phyloP scores from a whole-genome alignment of 805 yeast species.

The Zygoascus biomembranicola region DNA sequence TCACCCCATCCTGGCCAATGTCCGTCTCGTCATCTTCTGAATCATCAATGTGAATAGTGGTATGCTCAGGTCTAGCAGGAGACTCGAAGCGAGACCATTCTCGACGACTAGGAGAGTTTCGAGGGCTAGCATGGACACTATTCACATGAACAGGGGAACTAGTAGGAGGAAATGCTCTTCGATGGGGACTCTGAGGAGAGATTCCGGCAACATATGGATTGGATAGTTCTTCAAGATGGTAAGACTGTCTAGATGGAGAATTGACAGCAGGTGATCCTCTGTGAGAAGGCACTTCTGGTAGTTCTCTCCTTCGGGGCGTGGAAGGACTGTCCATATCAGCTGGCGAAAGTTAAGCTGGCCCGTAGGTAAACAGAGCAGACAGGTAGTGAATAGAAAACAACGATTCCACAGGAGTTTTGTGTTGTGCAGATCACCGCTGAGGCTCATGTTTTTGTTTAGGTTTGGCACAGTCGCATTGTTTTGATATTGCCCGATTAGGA shows the following conservation, averaged over 20 bases:
- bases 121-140: constrained; percentile 15
- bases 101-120: constrained; percentile 20
- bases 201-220: constrained; percentile 11
- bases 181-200: constrained; percentile 8
- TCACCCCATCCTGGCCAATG: neutral
- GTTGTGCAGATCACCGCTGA: neutral
- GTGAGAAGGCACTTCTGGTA: constrained; percentile 16
- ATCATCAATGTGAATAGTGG: constrained; percentile 17
- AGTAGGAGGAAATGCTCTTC: constrained; percentile 1
- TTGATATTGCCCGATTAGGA: neutral
- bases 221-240: constrained; percentile 16
- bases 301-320: constrained; percentile 7
- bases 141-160: constrained; percentile 4
- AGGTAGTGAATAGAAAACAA: neutral
- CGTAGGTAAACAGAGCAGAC: neutral
- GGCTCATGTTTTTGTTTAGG: neutral
- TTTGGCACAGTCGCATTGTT: neutral
- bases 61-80: constrained; percentile 54
- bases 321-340: constrained; percentile 4
- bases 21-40: neutral
- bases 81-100: constrained; percentile 32
- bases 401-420: neutral
- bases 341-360: neutral
- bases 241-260: constrained; percentile 15
- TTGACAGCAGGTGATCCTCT: constrained; percentile 6